These are phyloP conservation scores for Scenedesmus sp. DNA, from an alignment of 163 green algal genomes.

Conservation along the genomic window DNA sequence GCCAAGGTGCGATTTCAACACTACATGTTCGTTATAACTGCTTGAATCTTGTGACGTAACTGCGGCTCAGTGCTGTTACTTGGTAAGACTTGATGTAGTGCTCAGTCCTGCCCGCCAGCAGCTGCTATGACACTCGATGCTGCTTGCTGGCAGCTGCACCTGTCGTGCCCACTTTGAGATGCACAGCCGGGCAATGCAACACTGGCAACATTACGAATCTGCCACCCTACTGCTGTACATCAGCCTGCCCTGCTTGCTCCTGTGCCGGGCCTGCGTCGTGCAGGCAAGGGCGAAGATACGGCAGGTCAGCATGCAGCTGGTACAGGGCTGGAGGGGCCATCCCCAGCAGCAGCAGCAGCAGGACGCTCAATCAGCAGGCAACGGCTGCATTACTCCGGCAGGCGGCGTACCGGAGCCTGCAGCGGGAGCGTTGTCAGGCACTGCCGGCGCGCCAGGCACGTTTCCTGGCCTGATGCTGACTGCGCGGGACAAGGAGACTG, in stretches of 20 bases:
- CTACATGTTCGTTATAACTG: no score
- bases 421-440: neutral
- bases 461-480: slow-evolving; percentile 56
- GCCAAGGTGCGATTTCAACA: neutral
- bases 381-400: neutral
- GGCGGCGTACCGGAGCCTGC: neutral
- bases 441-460: neutral
- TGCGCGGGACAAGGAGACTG: slow-evolving; percentile 51
- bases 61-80: neutral
- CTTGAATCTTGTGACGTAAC: neutral
- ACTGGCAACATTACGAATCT: neutral
- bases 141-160: neutral
- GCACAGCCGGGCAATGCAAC: neutral
- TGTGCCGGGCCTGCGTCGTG: neutral
- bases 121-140: neutral
- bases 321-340: slow-evolving; percentile 37
- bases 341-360: slow-evolving; percentile 25
- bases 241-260: neutral
- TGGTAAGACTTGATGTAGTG: neutral
- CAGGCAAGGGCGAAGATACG: slow-evolving; percentile 20
- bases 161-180: neutral
- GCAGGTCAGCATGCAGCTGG: slow-evolving; percentile 22
- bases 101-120: neutral
- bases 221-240: neutral
- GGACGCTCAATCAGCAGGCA: neutral